Conservation (phyloP, 306 rosid species). For the Citrullus amarus region DNA sequence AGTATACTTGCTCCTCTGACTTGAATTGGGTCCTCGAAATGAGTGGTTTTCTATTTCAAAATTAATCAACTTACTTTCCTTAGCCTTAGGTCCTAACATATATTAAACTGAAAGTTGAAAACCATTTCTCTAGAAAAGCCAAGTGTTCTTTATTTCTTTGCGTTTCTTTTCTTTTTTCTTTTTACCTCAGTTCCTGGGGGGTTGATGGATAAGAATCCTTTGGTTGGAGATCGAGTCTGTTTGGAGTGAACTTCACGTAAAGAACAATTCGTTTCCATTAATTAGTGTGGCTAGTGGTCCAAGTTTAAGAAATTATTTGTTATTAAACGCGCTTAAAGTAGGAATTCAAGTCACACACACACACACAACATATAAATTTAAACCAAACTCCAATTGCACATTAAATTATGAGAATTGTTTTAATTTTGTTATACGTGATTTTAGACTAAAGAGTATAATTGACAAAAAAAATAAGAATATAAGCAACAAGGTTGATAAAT, state of each 20-base stretch:
- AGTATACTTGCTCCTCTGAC: not conserved
- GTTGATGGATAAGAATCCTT: not conserved
- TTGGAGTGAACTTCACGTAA: slow-evolving; percentile 1
- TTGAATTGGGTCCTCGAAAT: not conserved
- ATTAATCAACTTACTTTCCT: not conserved
- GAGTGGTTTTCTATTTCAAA: not conserved
- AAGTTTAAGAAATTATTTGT: not conserved
- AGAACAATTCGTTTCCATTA: not conserved
- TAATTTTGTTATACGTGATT: too few species aligned
- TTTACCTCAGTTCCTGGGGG: not conserved
- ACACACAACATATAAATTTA: not conserved
- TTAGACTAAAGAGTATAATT: too few species aligned
- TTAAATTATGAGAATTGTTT: too few species aligned
- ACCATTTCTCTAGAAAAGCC: not conserved
- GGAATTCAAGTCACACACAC: not conserved
- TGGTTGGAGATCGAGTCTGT: not conserved
- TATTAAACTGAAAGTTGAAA: not conserved
- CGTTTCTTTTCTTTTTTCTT: not conserved
- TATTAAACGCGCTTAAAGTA: not conserved
- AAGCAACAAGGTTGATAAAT: too few species aligned
- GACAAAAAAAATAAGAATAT: too few species aligned
- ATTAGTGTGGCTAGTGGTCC: not conserved
- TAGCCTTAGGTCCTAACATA: not conserved
- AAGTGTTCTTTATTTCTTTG: not conserved
- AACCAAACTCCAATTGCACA: too few species aligned